Conservation (phyloP, 345 rosid genomes). For the Populus simonii region DNA sequence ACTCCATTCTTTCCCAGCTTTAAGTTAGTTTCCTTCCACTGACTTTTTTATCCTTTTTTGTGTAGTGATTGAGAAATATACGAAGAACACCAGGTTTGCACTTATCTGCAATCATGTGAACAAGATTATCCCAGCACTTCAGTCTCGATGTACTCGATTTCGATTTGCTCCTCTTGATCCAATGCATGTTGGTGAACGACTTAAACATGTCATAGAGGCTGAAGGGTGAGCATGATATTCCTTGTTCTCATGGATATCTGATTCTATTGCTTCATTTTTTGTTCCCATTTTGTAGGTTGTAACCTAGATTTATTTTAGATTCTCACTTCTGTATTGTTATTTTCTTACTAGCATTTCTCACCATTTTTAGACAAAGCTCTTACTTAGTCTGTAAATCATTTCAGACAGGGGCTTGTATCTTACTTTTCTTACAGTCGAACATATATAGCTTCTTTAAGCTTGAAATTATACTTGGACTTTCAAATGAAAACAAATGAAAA, state of each 20-base stretch:
- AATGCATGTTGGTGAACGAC: constrained; percentile 66
- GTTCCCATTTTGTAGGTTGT: neutral
- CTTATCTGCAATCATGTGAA: constrained; percentile 93
- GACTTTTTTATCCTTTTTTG: constrained; percentile 17
- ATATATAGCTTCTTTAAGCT: no score
- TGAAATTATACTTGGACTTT: neutral
- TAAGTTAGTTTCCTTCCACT: neutral
- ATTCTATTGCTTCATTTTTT: neutral
- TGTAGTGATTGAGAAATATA: constrained; percentile 92
- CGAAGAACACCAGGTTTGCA: constrained; percentile 89
- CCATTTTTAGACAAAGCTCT: no score
- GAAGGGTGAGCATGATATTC: constrained; percentile 56
- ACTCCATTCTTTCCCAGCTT: neutral
- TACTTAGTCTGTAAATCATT: no score
- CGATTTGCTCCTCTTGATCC: constrained; percentile 93
- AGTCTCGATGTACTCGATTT: constrained; percentile 95
- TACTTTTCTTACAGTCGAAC: no score
- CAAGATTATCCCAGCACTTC: constrained; percentile 96
- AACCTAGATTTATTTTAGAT: neutral
- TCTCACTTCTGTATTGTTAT: neutral
- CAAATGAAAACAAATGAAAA: no score
- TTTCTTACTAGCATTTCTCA: neutral
- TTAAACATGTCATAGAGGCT: constrained; percentile 70
- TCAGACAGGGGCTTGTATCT: no score
- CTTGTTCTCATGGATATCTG: neutral